Conservation (phyloP, 257 asterid species). For the Lithospermum erythrorhizon region DNA sequence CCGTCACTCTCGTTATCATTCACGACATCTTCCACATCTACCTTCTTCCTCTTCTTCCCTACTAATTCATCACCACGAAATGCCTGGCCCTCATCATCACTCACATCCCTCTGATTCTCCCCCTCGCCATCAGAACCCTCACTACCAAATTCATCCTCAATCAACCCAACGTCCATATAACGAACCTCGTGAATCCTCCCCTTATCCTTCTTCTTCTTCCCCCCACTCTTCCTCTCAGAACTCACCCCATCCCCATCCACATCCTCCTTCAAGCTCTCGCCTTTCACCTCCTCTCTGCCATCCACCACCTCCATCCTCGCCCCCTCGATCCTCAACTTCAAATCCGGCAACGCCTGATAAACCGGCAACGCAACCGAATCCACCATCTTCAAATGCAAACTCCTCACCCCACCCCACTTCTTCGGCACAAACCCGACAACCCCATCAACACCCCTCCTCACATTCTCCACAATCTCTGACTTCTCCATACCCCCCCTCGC, state of each 20-base stretch:
- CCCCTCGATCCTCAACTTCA: slow-evolving; percentile 61
- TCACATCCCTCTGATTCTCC: slow-evolving; percentile 8
- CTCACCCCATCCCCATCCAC: slow-evolving; percentile 5
- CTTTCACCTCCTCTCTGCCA: slow-evolving; percentile 19
- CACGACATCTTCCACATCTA: neutral
- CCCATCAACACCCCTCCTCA: slow-evolving; percentile 35
- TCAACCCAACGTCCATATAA: slow-evolving; percentile 57
- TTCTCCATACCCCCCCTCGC: slow-evolving; percentile 59
- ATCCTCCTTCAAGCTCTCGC: slow-evolving; percentile 10
- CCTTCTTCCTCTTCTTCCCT: slow-evolving; percentile 11
- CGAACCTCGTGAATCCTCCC: slow-evolving; percentile 80
- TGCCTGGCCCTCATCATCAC: slow-evolving; percentile 3
- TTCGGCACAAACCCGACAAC: slow-evolving; percentile 46
- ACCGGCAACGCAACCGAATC: slow-evolving; percentile 74
- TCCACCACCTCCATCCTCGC: slow-evolving; percentile 17
- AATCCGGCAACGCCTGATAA: slow-evolving; percentile 77
- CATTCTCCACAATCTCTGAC: slow-evolving; percentile 58
- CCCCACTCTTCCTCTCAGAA: slow-evolving; percentile 18
- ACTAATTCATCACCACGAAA: too few species aligned
- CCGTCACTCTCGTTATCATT: too few species aligned
- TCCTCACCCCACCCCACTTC: slow-evolving; percentile 86
- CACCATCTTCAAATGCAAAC: slow-evolving; percentile 61
- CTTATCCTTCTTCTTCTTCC: slow-evolving; percentile 37
- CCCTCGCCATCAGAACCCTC: slow-evolving; percentile 20
- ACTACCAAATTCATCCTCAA: slow-evolving; percentile 31